Conservation (phyloP, 2,329 filamentous ascomycete genomes). For the Neospermospora avenae region DNA sequence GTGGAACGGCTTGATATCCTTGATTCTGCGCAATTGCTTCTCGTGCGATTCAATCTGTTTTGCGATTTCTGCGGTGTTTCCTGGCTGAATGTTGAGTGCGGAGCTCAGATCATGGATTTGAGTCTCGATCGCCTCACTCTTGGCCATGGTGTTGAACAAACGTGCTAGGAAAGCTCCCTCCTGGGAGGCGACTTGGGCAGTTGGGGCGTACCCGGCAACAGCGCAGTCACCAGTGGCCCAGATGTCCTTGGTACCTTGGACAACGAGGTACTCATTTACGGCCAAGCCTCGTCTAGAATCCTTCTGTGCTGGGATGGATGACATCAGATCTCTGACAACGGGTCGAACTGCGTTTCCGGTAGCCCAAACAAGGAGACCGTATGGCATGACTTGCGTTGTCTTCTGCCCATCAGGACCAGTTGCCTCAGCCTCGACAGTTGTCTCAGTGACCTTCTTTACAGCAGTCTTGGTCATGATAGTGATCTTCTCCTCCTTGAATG, state of each 20-base stretch:
- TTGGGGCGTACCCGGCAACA: conserved; percentile 95
- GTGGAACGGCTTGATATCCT: conserved; percentile 95
- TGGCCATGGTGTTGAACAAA: conserved; percentile 98
- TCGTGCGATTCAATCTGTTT: conserved; percentile 80
- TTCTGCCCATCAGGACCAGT: conserved; percentile 82
- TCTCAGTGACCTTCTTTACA: conserved; percentile 95
- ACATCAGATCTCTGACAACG: conserved; percentile 87
- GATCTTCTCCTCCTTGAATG: conserved; percentile 98
- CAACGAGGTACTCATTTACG: conserved; percentile 98
- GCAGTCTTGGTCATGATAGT: conserved; percentile 97
- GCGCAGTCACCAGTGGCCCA: conserved; percentile 98
- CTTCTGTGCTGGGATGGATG: conserved; percentile 89
- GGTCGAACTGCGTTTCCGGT: conserved; percentile 93
- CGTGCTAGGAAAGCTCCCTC: conserved; percentile 93
- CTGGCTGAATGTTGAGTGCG: conserved; percentile 56
- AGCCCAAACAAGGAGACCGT: conserved; percentile 95
- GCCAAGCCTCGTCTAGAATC: conserved; percentile 91
- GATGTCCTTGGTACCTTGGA: conserved; percentile 94
- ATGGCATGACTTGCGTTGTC: conserved; percentile 77
- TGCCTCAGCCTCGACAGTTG: conserved; percentile 85
- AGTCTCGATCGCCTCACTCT: conserved; percentile 77
- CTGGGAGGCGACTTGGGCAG: conserved; percentile 92
- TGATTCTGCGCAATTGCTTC: conserved; percentile 81
- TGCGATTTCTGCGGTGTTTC: conserved; percentile 64
- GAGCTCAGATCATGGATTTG: conserved; percentile 69